Conservation (phyloP, 306 rosid genomes). For the Acmispon strigosus region DNA sequence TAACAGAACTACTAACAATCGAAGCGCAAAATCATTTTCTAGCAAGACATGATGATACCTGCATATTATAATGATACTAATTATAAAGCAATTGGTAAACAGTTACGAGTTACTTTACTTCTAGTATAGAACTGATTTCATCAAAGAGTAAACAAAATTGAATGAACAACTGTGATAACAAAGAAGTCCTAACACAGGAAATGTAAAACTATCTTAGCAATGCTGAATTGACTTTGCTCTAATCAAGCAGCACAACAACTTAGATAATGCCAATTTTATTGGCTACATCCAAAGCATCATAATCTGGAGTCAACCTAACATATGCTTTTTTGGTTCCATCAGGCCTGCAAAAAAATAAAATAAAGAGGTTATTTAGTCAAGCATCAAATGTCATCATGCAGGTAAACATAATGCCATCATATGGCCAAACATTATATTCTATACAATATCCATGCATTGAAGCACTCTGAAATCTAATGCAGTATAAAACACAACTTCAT, state of each 20-base stretch:
- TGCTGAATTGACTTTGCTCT: constrained; percentile 7
- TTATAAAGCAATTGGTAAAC: neutral
- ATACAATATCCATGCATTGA: neutral
- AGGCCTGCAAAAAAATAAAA: constrained; percentile 46
- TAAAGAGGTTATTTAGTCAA: neutral
- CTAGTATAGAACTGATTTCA: neutral
- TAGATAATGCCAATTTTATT: constrained; percentile 91
- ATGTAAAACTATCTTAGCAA: constrained; percentile 35
- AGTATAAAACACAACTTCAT: no score
- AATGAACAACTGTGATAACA: neutral
- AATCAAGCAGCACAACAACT: constrained; percentile 19
- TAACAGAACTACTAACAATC: no score
- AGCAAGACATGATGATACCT: neutral
- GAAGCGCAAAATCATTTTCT: no score
- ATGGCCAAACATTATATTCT: neutral
- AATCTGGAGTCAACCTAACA: constrained; percentile 80
- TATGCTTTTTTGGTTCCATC: constrained; percentile 95
- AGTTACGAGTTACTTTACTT: neutral
- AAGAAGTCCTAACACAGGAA: constrained; percentile 22
- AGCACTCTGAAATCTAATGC: no score
- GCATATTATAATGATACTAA: neutral
- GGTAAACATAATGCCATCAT: no score
- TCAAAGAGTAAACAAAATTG: neutral
- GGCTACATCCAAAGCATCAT: constrained; percentile 90
- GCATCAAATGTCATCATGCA: neutral